Conservation (phyloP, 345 rosid genomes). For the Mallotus nudiflorus region DNA sequence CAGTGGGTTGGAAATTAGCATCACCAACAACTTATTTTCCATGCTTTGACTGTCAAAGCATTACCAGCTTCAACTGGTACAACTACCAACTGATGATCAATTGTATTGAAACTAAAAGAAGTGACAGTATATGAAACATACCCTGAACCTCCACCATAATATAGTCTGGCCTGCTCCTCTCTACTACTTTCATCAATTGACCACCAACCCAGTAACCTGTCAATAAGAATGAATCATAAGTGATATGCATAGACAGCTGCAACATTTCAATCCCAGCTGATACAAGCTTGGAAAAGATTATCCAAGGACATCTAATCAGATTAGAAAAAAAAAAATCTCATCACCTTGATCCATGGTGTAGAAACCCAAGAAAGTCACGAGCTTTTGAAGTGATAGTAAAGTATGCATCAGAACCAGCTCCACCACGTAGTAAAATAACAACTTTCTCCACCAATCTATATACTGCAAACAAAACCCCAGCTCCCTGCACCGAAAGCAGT, state of each 20-base stretch:
- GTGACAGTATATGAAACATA: conserved; percentile 28
- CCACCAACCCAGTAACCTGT: conserved; percentile 96
- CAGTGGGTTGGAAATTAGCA: too few species aligned
- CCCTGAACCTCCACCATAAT: conserved; percentile 61
- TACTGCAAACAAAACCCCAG: conserved; percentile 65
- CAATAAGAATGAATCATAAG: conserved; percentile 13
- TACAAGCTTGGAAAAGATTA: background rate
- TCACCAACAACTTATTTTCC: too few species aligned
- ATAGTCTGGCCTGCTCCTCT: conserved; percentile 86
- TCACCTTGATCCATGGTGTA: conserved; percentile 84
- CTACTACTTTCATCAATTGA: conserved; percentile 93
- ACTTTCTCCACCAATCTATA: conserved; percentile 67
- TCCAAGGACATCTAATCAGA: background rate
- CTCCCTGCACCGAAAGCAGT: conserved; percentile 76
- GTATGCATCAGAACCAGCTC: conserved; percentile 50
- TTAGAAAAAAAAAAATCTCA: conserved; percentile 1
- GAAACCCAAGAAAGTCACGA: conserved; percentile 65
- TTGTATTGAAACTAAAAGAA: background rate
- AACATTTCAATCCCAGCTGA: conserved; percentile 1
- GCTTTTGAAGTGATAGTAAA: conserved; percentile 47
- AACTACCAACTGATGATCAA: background rate
- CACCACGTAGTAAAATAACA: conserved; percentile 40
- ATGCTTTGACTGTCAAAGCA: too few species aligned
- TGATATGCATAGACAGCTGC: background rate
- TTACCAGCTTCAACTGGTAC: too few species aligned